These are phyloP conservation scores for Psilocybe mexicana DNA, from an alignment of 1,284 basidiomycete species.

Conservation along the genomic window DNA sequence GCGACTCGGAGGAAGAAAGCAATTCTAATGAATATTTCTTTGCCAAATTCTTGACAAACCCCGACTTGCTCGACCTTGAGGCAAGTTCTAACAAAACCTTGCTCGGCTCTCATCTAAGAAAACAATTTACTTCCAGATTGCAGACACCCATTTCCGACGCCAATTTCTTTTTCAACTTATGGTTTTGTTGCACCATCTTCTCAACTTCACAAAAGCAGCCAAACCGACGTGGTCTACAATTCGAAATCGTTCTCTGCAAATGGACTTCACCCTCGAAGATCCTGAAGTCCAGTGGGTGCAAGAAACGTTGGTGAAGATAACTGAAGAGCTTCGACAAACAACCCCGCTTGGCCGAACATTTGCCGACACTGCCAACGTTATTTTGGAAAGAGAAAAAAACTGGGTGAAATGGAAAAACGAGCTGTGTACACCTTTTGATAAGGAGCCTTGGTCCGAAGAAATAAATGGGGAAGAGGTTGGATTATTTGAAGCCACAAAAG, in stretches of 20 bases:
- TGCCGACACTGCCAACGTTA: slow-evolving; percentile 66
- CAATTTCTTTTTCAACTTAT: slow-evolving; percentile 88
- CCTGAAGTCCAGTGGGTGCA: slow-evolving; percentile 73
- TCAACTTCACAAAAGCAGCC: slow-evolving; percentile 71
- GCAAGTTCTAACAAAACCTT: slow-evolving; percentile 39
- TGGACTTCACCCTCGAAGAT: slow-evolving; percentile 74
- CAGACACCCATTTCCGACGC: slow-evolving; percentile 87
- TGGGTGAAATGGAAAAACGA: slow-evolving; percentile 88
- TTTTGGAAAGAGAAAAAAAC: slow-evolving; percentile 80
- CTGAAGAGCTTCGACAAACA: slow-evolving; percentile 73
- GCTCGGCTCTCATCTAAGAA: slow-evolving; percentile 4
- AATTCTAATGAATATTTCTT: slow-evolving; percentile 79
- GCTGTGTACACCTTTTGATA: slow-evolving; percentile 74
- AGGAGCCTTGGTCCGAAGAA: slow-evolving; percentile 56
- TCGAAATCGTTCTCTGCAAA: slow-evolving; percentile 73
- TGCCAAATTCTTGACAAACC: slow-evolving; percentile 87
- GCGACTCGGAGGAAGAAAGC: slow-evolving; percentile 56
- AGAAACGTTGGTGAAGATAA: slow-evolving; percentile 61
- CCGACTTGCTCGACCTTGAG: slow-evolving; percentile 85
- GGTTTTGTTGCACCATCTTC: slow-evolving; percentile 79
- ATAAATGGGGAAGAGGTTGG: slow-evolving; percentile 50
- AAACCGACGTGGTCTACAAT: slow-evolving; percentile 62
- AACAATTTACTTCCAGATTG: slow-evolving; percentile 53
- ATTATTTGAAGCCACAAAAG: slow-evolving; percentile 61
- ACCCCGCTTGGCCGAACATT: slow-evolving; percentile 74